Evolutionary conservation across 805 yeast species (phyloP).

Genomic region (Hanseniaspora singularis): DNA sequence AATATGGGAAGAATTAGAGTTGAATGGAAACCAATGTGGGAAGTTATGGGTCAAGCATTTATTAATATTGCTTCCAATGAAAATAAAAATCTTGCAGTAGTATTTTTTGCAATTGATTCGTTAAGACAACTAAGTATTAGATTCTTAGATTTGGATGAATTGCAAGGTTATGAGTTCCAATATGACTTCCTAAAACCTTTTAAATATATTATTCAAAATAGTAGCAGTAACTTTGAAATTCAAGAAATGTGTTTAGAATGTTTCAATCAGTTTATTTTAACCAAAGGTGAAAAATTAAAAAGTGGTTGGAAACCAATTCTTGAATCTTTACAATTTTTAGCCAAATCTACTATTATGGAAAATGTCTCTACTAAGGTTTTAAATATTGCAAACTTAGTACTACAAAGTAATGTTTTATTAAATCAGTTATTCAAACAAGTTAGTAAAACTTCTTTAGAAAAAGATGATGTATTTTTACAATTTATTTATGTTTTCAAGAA

Average conservation of each 20-base stretch:
- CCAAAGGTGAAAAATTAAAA: slow-evolving; percentile 59
- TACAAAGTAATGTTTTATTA: slow-evolving; percentile 12
- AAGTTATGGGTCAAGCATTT: slow-evolving; percentile 81
- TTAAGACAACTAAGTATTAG: slow-evolving; percentile 85
- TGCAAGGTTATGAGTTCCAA: slow-evolving; percentile 91
- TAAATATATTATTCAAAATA: slow-evolving; percentile 56
- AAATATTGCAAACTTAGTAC: slow-evolving; percentile 10
- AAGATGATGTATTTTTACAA: slow-evolving; percentile 51
- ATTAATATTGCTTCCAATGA: slow-evolving; percentile 71
- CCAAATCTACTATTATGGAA: slow-evolving; percentile 32
- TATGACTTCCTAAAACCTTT: slow-evolving; percentile 87
- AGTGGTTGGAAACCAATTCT: slow-evolving; percentile 94
- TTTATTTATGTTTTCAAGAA: slow-evolving; percentile 66
- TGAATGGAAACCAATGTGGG: slow-evolving; percentile 95
- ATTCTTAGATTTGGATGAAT: slow-evolving; percentile 84
- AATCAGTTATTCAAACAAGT: slow-evolving; percentile 9
- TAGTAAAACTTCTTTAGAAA: slow-evolving; percentile 24
- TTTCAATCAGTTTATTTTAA: slow-evolving; percentile 68
- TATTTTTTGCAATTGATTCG: slow-evolving; percentile 85
- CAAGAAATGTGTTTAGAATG: slow-evolving; percentile 86
- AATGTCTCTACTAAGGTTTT: slow-evolving; percentile 12
- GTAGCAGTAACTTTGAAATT: slow-evolving; percentile 52
- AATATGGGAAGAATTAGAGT: slow-evolving; percentile 92
- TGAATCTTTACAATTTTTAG: slow-evolving; percentile 64
- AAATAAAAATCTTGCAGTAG: slow-evolving; percentile 49